Base-by-base conservation (phyloP, 768 basidiomycete genomes). In the Calocera viscosa region DNA sequence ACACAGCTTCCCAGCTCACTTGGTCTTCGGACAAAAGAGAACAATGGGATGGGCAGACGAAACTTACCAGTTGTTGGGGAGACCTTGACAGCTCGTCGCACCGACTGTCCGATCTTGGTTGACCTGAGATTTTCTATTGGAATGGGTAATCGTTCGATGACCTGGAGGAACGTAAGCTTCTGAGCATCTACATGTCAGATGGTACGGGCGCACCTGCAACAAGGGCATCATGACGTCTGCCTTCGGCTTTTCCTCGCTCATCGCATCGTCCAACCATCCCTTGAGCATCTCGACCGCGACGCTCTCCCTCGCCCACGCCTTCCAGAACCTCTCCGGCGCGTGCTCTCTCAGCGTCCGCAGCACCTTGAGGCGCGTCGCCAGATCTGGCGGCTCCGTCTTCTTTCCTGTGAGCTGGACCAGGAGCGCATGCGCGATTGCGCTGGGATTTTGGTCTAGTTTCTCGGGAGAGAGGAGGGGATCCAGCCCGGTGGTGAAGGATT, bases 201-300 rank as follows among this genome's bases (percentile, higher is more conserved):
- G 24, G 63, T 43, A 64, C 67, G 67, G 19, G 84, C 90, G 80
- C 77, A 92, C 91, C 78, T 91, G 89, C 64, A 93, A 79, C 71
- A 92, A 79, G 34, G 90, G 90, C 91, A 91, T 93, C 67, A 87
- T 84, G 3, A 89, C 91, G 74, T 90, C 87, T 64, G 83, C 81
- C 67, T 86, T 74, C 68, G 81, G 77, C 66, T 73, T 78, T 67
- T 86, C 67, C 47, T 65, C 64, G 32, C 81, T 79, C 67, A 84
- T 82, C 26, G 83, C 88, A 1, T 86, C 80, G 77, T 86, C 89
- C 68, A 93, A 77, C 91, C 91, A 93, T 70, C 89, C 88, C 63
- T 88, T 82, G 47, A 88, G 84, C 38, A 91, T 81, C 68, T 89
- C 88, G 79, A 92, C 85, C 19, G 89, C 91, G 40, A 76, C 75